Conservation (phyloP, 1,139 yeast genomes). For the Candida pseudocylindracea region DNA sequence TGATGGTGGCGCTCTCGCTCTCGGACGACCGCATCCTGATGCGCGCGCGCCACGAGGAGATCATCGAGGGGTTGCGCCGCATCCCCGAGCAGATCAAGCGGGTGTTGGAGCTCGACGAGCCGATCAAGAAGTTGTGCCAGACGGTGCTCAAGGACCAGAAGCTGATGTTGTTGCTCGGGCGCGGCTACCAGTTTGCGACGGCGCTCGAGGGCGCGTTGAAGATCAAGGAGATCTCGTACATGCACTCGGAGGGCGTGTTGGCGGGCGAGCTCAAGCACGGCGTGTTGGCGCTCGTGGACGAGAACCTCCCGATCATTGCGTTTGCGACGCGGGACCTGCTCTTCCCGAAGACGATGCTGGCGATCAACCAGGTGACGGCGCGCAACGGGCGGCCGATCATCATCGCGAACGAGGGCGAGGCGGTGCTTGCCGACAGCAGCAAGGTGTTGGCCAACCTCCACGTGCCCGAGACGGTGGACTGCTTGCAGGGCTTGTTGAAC, state of each 20-base stretch:
- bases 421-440: conserved; percentile 15
- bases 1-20: conserved; percentile 86
- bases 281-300: conserved; percentile 91
- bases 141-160: conserved; percentile 55
- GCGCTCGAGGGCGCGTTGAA: conserved; percentile 97
- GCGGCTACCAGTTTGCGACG: conserved; percentile 95
- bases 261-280: conserved; percentile 99
- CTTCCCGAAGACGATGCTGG: conserved; percentile 90
- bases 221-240: conserved; percentile 94
- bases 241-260: conserved; percentile 97
- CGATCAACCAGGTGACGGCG: conserved; percentile 92
- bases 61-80: conserved; percentile 64
- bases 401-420: conserved; percentile 79
- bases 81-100: conserved; percentile 73
- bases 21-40: conserved; percentile 80
- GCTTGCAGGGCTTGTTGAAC: conserved; percentile 89
- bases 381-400: conserved; percentile 95
- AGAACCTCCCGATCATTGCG: conserved; percentile 79
- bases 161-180: conserved; percentile 77
- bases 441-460: conserved; percentile 52
- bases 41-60: conserved; percentile 55
- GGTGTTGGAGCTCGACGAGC: conserved; percentile 51
- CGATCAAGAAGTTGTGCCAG: conserved; percentile 58
- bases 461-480: conserved; percentile 91
- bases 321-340: conserved; percentile 95